Evolutionary conservation across 2,329 filamentous ascomycete species (phyloP), one percentile per base, ranked within the genome.

Genomic region (Tricladium varicosporioides): DNA sequence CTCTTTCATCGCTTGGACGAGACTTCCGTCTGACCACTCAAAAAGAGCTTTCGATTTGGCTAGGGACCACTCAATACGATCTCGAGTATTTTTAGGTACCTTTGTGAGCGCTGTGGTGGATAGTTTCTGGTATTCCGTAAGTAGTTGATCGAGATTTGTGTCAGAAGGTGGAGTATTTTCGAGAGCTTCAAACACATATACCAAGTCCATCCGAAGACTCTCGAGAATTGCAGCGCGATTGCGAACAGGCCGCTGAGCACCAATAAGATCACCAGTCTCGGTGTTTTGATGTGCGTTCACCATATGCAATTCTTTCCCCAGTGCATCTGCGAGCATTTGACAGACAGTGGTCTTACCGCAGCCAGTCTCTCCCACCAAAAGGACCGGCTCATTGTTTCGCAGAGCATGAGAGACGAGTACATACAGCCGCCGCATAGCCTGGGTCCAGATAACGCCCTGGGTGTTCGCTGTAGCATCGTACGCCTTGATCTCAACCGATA

Each of bases 231-330:
- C 84, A 13, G 86, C 84, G 44, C 92, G 84, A 70, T 97, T 97
- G 61, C 95, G 83, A 18, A 97, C 84, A 2, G 94, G 94, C 58
- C 94, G 80, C 72, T 99, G 94, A 2, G 94, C 94, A 62, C 94
- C 94, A 63, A 99, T 97, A 10, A 99, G 79, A 72, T 99, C 94
- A 14, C 94, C 93, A 0, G 95, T 97, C 72, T 99, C 95, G 0
- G 94, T 92, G 63, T 99, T 99, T 65, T 97, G 93, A 73, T 99
- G 95, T 2, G 95, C 94, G 70, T 99, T 99, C 68, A 99, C 88
- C 65, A 93, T 94, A 64, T 92, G 86, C 42, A 99, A 77, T 61
- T 89, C 78, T 66, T 88, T 91, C 14, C 80, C 78, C 60, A 91
- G 81, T 3, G 90, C 88, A 67, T 96, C 88, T 2, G 94, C 92